Percentiles rank a stretch among this genome's conserved stretches.
phyloP scores from a whole-genome alignment of 768 basidiomycete genomes.

The Butyriboletus loyo region DNA sequence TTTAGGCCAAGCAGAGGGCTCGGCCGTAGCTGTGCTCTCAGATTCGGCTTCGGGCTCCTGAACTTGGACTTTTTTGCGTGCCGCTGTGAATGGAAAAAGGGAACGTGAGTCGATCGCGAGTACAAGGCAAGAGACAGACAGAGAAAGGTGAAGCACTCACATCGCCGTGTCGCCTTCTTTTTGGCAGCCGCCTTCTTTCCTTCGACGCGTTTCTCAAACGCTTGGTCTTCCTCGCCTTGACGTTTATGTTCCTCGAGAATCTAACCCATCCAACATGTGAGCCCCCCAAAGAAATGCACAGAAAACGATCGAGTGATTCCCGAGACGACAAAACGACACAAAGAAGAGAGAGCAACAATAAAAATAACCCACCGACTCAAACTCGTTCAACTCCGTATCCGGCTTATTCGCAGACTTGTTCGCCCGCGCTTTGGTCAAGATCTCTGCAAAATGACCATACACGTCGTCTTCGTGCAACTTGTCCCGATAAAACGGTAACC shows the following conservation, averaged over 20 bases:
- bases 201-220: constrained; percentile 80
- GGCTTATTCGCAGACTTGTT: constrained; percentile 94
- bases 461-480: constrained; percentile 89
- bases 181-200: constrained; percentile 78
- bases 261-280: constrained; percentile 35
- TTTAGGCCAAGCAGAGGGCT: constrained; percentile 4
- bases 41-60: constrained; percentile 18
- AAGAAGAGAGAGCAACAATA: background rate
- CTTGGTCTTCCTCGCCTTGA: constrained; percentile 91
- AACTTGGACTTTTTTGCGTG: constrained; percentile 29
- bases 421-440: constrained; percentile 84
- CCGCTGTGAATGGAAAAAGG: constrained; percentile 10
- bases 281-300: background rate
- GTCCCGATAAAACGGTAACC: constrained; percentile 89
- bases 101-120: background rate
- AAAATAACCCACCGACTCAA: constrained; percentile 64
- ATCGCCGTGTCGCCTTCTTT: constrained; percentile 60
- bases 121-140: background rate
- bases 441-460: constrained; percentile 80
- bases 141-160: constrained; percentile 25
- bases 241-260: constrained; percentile 79
- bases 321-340: background rate
- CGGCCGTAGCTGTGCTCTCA: background rate
- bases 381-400: constrained; percentile 91
- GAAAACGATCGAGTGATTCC: background rate